Evolutionary conservation across 2,329 filamentous ascomycete species (phyloP).

Genomic region (Phaeosphaeria sp.): DNA sequence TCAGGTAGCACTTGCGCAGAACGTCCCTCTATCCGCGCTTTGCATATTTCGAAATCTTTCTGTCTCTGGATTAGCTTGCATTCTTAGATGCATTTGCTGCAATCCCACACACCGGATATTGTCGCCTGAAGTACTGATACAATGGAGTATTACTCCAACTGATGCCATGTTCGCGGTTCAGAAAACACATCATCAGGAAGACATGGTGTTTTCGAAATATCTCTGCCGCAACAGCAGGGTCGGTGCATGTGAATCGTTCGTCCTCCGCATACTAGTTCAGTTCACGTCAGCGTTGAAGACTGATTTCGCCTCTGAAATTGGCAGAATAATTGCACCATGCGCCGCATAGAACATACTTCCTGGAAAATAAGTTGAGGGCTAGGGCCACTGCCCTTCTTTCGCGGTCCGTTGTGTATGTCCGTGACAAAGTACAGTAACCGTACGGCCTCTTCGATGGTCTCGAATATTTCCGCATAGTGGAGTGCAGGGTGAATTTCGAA

Average conservation of each 20-base stretch:
- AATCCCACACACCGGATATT: conserved; percentile 41
- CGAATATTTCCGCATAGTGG: conserved; percentile 63
- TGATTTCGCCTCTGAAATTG: not conserved
- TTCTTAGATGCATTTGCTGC: not conserved
- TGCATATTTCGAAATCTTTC: conserved; percentile 40
- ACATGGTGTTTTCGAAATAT: conserved; percentile 46
- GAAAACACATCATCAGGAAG: conserved; percentile 56
- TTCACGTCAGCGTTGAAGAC: conserved; percentile 10
- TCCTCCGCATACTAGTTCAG: conserved; percentile 45
- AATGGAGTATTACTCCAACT: conserved; percentile 53
- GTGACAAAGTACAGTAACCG: conserved; percentile 68
- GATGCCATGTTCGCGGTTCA: conserved; percentile 52
- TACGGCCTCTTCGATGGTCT: conserved; percentile 68
- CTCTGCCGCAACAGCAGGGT: conserved; percentile 29
- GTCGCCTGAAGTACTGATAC: conserved; percentile 49
- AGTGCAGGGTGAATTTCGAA: conserved; percentile 69
- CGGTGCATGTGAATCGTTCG: conserved; percentile 32
- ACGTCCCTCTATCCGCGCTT: conserved; percentile 40
- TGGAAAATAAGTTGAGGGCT: conserved; percentile 49
- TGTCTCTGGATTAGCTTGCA: conserved; percentile 4
- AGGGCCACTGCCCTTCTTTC: conserved; percentile 47
- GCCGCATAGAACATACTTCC: conserved; percentile 34
- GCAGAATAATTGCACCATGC: not conserved
- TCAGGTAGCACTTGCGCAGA: conserved; percentile 19
- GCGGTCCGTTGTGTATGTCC: conserved; percentile 60